Base-by-base conservation (phyloP, 2,329 filamentous ascomycete species). In the Aspergillus awamori region DNA sequence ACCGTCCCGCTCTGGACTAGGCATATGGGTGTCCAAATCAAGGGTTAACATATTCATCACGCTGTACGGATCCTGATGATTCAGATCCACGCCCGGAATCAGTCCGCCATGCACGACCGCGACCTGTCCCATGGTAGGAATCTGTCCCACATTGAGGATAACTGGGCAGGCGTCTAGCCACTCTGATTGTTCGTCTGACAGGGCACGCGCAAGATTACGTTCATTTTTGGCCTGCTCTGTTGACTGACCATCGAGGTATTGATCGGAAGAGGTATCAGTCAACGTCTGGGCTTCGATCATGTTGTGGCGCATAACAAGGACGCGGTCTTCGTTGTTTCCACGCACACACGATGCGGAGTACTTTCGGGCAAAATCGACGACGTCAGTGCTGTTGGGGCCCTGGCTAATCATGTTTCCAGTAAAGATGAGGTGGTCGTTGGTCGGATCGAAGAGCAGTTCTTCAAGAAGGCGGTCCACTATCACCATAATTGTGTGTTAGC, bases 1-100 rank as follows among this genome's bases (percentile, higher is more conserved):
- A 54, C 89, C 89, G 5, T 73, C 76, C 57, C 68, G 76, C 63
- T 69, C 81, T 64, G 79, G 79, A 57, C 80, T 86, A 4, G 87
- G 87, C 11, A 86, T 77, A 61, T 86, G 83, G 10, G 86, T 87
- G 10, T 82, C 78, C 17, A 87, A 83, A 67, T 90, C 83, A 57
- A 97, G 85, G 6, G 88, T 91, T 59, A 93, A 87, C 91, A 99
- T 96, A 72, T 92, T 95, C 93, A 97, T 97, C 43, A 91, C 90
- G 55, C 89, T 88, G 75, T 86, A 88, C 0, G 93, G 89, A 74
- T 97, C 86, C 69, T 89, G 94, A 55, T 84, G 80, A 49, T 88
- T 82, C 13, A 96, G 81, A 0, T 84, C 76, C 0, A 96, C 79
- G 5, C 88, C 89, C 0, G 94, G 92, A 0, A 95, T 88, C 2